These are phyloP conservation scores for Akanthomyces dipterigenus DNA, from an alignment of 2,329 filamentous ascomycete genomes.

Conservation along the genomic window DNA sequence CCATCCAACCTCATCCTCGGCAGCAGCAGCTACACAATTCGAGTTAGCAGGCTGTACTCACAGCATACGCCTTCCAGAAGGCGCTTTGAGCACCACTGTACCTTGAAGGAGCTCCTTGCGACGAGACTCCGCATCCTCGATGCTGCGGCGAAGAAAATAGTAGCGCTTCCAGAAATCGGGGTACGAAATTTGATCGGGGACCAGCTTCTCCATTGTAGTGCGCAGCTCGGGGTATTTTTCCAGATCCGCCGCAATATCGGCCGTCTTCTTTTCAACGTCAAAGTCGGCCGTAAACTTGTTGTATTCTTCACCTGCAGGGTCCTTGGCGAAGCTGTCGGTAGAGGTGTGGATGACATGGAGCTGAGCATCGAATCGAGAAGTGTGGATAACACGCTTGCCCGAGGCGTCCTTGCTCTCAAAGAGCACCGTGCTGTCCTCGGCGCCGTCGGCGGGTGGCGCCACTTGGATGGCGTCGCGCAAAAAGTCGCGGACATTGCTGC, in stretches of 20 bases:
- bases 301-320: slow-evolving; percentile 72
- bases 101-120: slow-evolving; percentile 87
- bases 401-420: slow-evolving; percentile 91
- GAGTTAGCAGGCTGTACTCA: slow-evolving; percentile 13
- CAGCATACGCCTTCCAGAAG: background rate
- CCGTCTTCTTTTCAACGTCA: slow-evolving; percentile 76
- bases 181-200: slow-evolving; percentile 90
- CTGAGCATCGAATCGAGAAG: slow-evolving; percentile 90
- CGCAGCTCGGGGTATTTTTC: slow-evolving; percentile 82
- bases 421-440: slow-evolving; percentile 57
- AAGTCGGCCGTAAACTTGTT: slow-evolving; percentile 67
- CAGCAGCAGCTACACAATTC: slow-evolving; percentile 50
- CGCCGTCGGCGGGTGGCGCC: slow-evolving; percentile 58
- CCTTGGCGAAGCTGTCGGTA: slow-evolving; percentile 72
- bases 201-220: slow-evolving; percentile 86
- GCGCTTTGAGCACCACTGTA: slow-evolving; percentile 34
- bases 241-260: slow-evolving; percentile 72
- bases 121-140: slow-evolving; percentile 87
- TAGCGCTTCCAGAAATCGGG: slow-evolving; percentile 88
- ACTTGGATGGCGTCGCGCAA: slow-evolving; percentile 86
- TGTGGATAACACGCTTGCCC: slow-evolving; percentile 90
- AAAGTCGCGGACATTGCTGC: slow-evolving; percentile 82
- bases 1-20: slow-evolving; percentile 66
- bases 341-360: slow-evolving; percentile 91
- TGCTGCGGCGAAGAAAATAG: slow-evolving; percentile 87